Base-by-base conservation (phyloP, 2,329 filamentous ascomycete genomes). In the Leptographium wingfieldii region DNA sequence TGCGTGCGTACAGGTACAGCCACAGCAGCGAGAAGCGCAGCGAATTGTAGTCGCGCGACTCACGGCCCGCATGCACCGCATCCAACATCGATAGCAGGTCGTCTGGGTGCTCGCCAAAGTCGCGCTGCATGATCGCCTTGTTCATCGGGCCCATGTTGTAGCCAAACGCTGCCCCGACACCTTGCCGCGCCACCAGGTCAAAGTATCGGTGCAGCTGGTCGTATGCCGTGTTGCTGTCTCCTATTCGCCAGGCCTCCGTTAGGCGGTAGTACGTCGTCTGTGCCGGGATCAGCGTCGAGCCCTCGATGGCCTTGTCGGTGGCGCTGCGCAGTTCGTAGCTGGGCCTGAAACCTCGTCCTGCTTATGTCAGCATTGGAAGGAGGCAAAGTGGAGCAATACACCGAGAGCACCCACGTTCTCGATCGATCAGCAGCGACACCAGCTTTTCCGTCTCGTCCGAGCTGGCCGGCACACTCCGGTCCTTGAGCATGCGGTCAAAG, bases 61-160 rank as follows among this genome's bases (percentile, higher is more conserved):
- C 94, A 63, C 92, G 80, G 0, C 94, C 94, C n/a, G 91, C 95
- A 0, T 92, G 86, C 40, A 99, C 91, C 0, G 92, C 92, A 71
- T 97, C 94, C 52, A 95, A 85, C 85, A 99, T 96, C 14, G 92
- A 89, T 12, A 90, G 83, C n/a, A 97, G 81, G 6, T 92, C 92
- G 73, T 97, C 92, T 49, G 84, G 82, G 70, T 91, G 86, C 69
- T 90, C 96, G 55, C 92, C 92, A 75, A 97, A 97, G 70, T 97
- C 94, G 19, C 92, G 90, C 69, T 99, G 92, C 5, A 97, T 80
- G 40, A 96, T 90, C 3, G 92, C 92, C 61, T 96, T 81, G 68
- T 96, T 96, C 69, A 99, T 85, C 16, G 97, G 76, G 0, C 94
- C 94, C 69, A 96, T 96, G 69, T 97, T 94, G 68, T 99, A 97